A percentile compares a stretch with the other conserved stretches of the same genome.
These are phyloP conservation scores for Aegilops sharonensis DNA, from an alignment of 176 grass and related monocot species.

Conservation along the genomic window DNA sequence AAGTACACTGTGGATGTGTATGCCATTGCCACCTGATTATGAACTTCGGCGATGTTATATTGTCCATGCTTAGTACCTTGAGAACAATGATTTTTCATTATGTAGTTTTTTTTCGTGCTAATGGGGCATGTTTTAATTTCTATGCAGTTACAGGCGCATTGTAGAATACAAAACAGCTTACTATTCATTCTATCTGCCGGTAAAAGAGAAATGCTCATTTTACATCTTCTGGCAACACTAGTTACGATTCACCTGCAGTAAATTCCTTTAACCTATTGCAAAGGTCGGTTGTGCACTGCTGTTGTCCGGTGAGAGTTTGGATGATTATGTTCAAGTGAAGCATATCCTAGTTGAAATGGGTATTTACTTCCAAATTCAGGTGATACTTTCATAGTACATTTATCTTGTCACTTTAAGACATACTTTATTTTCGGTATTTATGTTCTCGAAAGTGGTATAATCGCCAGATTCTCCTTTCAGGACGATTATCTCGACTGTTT, in stretches of 20 bases:
- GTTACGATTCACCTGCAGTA: conserved; percentile 7
- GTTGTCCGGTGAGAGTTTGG: conserved; percentile 45
- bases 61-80: neutral
- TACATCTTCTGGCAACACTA: neutral
- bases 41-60: neutral
- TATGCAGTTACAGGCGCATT: conserved; percentile 47
- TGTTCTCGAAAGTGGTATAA: neutral
- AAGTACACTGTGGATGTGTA: conserved; percentile 55
- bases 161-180: conserved; percentile 60
- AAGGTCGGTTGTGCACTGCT: conserved; percentile 63
- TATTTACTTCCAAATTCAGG: conserved; percentile 75
- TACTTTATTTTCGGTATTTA: neutral
- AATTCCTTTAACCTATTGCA: conserved; percentile 23
- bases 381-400: conserved; percentile 16
- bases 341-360: conserved; percentile 69
- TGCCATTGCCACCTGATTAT: conserved; percentile 2
- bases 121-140: neutral
- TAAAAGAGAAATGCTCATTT: neutral
- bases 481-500: conserved; percentile 90
- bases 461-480: conserved; percentile 35
- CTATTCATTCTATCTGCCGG: conserved; percentile 67
- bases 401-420: neutral
- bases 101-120: neutral
- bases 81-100: neutral
- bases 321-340: conserved; percentile 48